phyloP scores from a whole-genome alignment of 139 green algal genomes.

The Chlorokybus atmophyticus region DNA sequence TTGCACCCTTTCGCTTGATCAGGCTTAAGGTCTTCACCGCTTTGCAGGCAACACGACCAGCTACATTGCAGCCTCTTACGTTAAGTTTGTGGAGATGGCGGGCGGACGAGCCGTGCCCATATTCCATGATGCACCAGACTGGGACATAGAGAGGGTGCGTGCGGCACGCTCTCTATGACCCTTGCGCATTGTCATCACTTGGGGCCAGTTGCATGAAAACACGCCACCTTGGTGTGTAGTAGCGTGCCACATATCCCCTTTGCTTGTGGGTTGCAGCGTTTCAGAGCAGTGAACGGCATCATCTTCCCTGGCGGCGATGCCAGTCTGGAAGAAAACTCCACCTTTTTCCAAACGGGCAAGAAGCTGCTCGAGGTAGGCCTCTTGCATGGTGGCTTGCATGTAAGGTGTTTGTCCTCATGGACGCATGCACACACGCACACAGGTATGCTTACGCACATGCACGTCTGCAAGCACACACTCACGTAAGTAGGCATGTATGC shows the following conservation, averaged over 20 bases:
- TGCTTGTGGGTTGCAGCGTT: slow-evolving; percentile 2
- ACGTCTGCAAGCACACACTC: no score
- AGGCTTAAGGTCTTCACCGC: no score
- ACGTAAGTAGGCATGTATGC: no score
- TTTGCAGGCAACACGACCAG: no score
- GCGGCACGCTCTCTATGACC: not conserved
- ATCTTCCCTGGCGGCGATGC: slow-evolving; percentile 16
- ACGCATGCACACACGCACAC: no score
- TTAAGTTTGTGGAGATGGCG: slow-evolving; percentile 23
- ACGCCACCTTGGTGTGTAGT: not conserved
- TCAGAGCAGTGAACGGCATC: slow-evolving; percentile 20
- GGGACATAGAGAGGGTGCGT: slow-evolving; percentile 1
- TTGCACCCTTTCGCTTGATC: no score
- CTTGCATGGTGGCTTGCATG: no score
- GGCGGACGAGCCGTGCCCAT: slow-evolving; percentile 18
- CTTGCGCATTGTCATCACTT: not conserved
- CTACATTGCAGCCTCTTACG: slow-evolving; percentile 28
- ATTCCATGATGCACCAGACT: slow-evolving; percentile 15
- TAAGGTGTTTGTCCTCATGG: no score
- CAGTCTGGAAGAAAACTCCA: slow-evolving; percentile 4
- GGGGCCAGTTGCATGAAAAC: not conserved
- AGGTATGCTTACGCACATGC: no score
- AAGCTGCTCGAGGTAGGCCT: slow-evolving; percentile 22
- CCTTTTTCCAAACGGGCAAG: slow-evolving; percentile 11
- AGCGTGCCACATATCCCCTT: not conserved